Base-by-base conservation (phyloP, 192 early-diverging fungal genomes). In the Neocallimastix lanati region DNA sequence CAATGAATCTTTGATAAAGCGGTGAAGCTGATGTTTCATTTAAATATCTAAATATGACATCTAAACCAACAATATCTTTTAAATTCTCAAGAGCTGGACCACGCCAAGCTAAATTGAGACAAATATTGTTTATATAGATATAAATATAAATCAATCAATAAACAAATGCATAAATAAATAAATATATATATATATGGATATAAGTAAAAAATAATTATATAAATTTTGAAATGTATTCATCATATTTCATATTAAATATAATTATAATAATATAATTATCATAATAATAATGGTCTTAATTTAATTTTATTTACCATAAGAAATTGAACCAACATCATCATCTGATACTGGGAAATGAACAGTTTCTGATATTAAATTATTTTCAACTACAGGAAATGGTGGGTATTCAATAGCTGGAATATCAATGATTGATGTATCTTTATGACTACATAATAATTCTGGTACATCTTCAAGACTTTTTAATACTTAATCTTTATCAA, bases 1-100 rank as follows among this genome's bases (percentile, higher is more conserved):
- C 94, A 12, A 93, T 91, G 90, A 95, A 95, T 29, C 84, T 87
- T 83, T 93, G 93, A 35, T 85, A 83, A 76, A 94, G 88, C 6
- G 92, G 93, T 29, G 90, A 91, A 5, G 93, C 90, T 21, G 91
- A 81, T 28, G 79, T 88, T 37, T 93, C 92, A 14, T 88, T 86
- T 78, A 96, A 82, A 78, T 89, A 95, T 12, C 91, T 87, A 76
- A 92, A 82, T 76, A 96, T 82, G 29, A 96, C 89, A 77, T 94
- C 90, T 7, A 95, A 79, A 2, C 91, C 91, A 14, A 90, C 80
- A 76, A 86, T 84, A 2, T 87, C 87, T 38, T 87, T 84, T 12
- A 91, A 80, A 77, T 95, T 92, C 25, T 86, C 86, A 0, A 88
- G 85, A 12, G 77, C 82, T 13, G 94, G 94, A 0, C 94, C 94